Base-by-base conservation (phyloP, 1,284 basidiomycete species). In the Fomitopsis pinicola region DNA sequence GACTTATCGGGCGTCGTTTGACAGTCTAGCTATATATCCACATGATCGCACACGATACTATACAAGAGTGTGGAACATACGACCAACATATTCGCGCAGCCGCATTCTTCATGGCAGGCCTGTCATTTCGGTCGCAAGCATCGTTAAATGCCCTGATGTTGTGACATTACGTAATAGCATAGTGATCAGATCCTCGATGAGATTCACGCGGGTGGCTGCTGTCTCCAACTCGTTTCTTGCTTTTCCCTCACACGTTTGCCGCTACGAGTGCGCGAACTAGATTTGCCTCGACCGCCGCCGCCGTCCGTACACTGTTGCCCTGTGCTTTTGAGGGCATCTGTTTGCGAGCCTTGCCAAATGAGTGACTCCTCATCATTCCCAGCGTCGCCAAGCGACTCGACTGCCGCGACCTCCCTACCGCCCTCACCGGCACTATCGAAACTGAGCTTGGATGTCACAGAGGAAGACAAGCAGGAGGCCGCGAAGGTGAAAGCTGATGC, bases 401-500 rank as follows among this genome's bases (percentile, higher is more conserved):
- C 70, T 5, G 68, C 71, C 6, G 71, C 75, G 26, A 82, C 83
- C 28, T 83, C 86, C 6, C 77, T 80, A 42, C 77, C 79, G 3
- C 80, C 86, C 22, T 88, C 89, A 26, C 85, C 88, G 5, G 76
- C 82, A 59, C 70, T 87, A 12, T 75, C 81, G 54, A 76, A 77
- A 5, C 74, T 88, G 26, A 77, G 66, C 42, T 67, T 87, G 19
- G 42, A 84, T 64, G 79, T 92, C 59, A 85, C 91, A 0, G 88
- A 91, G 52, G 81, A 86, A 64, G 89, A 92, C 65, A 85, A 79
- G 69, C 80, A 80, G 42, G 81, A 85, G 69, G 92, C 94, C 5
- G 75, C 82, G 8, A 81, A 80, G 67, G 72, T 96, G 62, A 98
- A 97, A 76, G 82, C 80, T 8, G 81, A 90, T 66, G 95, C 95